Base-by-base conservation (phyloP, 495 filamentous ascomycete species). In the Trichoderma parareesei region DNA sequence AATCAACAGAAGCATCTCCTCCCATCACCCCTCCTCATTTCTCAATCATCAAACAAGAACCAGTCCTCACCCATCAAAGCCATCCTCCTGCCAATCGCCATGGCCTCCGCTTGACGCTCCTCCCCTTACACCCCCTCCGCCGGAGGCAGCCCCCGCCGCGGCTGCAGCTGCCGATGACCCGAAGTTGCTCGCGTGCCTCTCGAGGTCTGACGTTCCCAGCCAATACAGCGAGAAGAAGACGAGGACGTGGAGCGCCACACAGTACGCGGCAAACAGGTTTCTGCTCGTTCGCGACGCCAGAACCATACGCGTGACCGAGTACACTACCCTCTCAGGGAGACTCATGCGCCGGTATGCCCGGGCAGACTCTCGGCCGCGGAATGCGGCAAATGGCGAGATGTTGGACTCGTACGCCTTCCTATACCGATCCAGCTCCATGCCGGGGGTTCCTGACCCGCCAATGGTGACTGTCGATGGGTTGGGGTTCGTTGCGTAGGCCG, bases 291-390 rank as follows among this genome's bases (percentile, higher is more conserved):
- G 81, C 46, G 90, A 96, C 42, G 93, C 92, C 64, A 99, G 79
- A 61, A 98, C 90, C 73, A 96, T 88, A 61, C 92, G 83, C 27
- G 94, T 96, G 65, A 97, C 82, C 13, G 91, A 92, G 75, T 94
- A 96, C 18, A 99, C 88, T 14, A 91, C 79, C 37, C 95, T 81
- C 78, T 99, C 94, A 0, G 92, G 91, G 5, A 97, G 75, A 66
- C 85, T 91, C 93, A 99, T 96, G 40, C 94, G 86, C 70, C 93
- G 92, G 74, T 96, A 91, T n/a, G 94, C 95, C 40, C 94, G 81
- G 6, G 91, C 88, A 43, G 89, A 90, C 79, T 99, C 94, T 44
- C 93, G 87, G 5, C 94, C 92, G 46, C 92, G 83, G 76, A 98
- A 98, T 7, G 90, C 92, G 37, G 93, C 93, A 71, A 99, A 99